phyloP scores from a whole-genome alignment of 2,329 filamentous ascomycete species.

The Cordyceps militaris region DNA sequence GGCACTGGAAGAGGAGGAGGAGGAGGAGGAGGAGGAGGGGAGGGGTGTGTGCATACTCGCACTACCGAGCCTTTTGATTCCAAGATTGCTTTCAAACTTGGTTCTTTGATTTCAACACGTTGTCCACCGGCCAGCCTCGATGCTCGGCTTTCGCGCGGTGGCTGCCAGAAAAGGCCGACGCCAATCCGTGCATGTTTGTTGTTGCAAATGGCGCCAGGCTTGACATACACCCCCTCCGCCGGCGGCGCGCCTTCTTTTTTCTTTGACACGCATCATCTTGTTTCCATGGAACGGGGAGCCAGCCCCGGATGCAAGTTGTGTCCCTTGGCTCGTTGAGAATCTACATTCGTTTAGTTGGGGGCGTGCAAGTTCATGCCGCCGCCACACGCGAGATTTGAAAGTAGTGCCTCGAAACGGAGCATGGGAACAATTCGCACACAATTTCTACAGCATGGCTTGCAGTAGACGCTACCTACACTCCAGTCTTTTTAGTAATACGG shows the following conservation, averaged over 20 bases:
- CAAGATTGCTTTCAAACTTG: no score
- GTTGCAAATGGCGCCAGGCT: background rate
- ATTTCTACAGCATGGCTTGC: background rate
- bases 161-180: background rate
- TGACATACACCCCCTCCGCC: background rate
- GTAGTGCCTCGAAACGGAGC: background rate
- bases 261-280: constrained; percentile 1
- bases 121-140: no score
- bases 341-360: background rate
- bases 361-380: background rate
- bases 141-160: constrained; percentile 4
- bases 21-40: background rate
- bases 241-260: background rate
- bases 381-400: background rate
- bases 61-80: no score
- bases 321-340: background rate
- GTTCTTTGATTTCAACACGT: no score
- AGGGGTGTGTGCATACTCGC: constrained; percentile 2
- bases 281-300: constrained; percentile 1
- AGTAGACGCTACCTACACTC: background rate
- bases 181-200: background rate
- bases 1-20: background rate
- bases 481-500: background rate
- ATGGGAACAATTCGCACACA: background rate
- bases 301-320: background rate